phyloP scores from a whole-genome alignment of 306 rosid genomes.

The Gastrolobium bilobum region DNA sequence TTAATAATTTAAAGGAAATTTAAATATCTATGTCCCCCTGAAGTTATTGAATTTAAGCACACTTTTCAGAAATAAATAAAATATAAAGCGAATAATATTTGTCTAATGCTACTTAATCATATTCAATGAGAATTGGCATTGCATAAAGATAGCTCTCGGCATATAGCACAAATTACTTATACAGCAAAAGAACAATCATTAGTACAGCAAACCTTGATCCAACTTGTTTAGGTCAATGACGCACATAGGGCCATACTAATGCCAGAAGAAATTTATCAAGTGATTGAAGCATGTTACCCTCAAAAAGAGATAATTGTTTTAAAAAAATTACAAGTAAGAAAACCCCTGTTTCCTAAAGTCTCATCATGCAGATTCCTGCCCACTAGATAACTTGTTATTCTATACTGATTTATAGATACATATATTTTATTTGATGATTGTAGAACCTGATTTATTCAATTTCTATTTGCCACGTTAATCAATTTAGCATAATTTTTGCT shows the following conservation, averaged over 20 bases:
- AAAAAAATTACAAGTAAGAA: background rate
- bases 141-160: slow-evolving; percentile 7
- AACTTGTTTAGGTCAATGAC: background rate
- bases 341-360: background rate
- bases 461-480: background rate
- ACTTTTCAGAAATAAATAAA: background rate
- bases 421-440: slow-evolving; percentile 4
- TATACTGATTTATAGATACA: slow-evolving; percentile 12
- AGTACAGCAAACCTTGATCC: slow-evolving; percentile 6
- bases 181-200: background rate
- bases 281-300: slow-evolving; percentile 27
- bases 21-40: background rate
- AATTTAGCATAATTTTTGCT: slow-evolving; percentile 14
- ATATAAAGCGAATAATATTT: slow-evolving; percentile 13
- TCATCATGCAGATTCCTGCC: slow-evolving; percentile 27
- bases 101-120: slow-evolving; percentile 22
- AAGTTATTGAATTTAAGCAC: slow-evolving; percentile 10
- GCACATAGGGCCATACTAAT: background rate
- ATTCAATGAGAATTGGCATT: slow-evolving; percentile 4
- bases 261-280: slow-evolving; percentile 9
- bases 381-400: slow-evolving; percentile 2
- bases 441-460: background rate
- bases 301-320: background rate
- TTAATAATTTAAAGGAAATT: background rate
- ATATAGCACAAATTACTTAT: slow-evolving; percentile 16